Conservation (phyloP, 1,284 basidiomycete genomes). For the Bondarzewia mesenterica region DNA sequence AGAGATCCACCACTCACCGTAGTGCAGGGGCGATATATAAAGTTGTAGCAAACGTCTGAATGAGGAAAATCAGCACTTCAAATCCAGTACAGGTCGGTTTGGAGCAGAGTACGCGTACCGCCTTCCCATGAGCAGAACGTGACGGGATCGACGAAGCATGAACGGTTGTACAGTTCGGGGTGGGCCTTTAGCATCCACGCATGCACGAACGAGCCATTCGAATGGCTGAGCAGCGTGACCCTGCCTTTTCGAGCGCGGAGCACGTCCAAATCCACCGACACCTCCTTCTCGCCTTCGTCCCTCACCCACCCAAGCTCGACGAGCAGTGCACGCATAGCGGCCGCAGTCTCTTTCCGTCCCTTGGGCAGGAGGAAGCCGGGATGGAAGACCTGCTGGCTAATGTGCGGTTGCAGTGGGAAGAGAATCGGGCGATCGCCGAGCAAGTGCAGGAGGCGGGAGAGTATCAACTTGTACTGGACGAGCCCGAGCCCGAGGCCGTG, state of each 20-base stretch:
- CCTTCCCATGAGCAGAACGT: slow-evolving; percentile 90
- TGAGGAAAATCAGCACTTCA: background rate
- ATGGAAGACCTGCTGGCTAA: slow-evolving; percentile 81
- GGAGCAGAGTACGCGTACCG: slow-evolving; percentile 31
- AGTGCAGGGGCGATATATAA: slow-evolving; percentile 63
- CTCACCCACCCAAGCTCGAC: slow-evolving; percentile 57
- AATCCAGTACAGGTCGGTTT: background rate
- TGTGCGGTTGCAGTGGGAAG: slow-evolving; percentile 75
- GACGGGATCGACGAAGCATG: slow-evolving; percentile 85
- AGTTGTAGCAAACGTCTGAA: slow-evolving; percentile 81
- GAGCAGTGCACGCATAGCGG: slow-evolving; percentile 53
- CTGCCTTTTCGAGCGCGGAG: slow-evolving; percentile 6
- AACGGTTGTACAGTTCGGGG: slow-evolving; percentile 61
- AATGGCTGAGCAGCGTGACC: slow-evolving; percentile 79
- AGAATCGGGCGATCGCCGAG: slow-evolving; percentile 70
- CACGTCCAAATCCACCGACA: slow-evolving; percentile 7
- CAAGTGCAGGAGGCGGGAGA: slow-evolving; percentile 40
- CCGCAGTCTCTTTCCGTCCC: slow-evolving; percentile 50
- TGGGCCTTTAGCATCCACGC: slow-evolving; percentile 80
- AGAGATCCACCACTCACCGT: slow-evolving; percentile 34
- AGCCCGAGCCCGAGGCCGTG: slow-evolving; percentile 85
- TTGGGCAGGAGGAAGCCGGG: slow-evolving; percentile 65
- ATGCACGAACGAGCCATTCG: slow-evolving; percentile 76
- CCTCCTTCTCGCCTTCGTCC: slow-evolving; percentile 14
- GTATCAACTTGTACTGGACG: slow-evolving; percentile 51